These are phyloP conservation scores for Bipolaris gigantea DNA, from an alignment of 2,329 filamentous ascomycete species.

Conservation along the genomic window DNA sequence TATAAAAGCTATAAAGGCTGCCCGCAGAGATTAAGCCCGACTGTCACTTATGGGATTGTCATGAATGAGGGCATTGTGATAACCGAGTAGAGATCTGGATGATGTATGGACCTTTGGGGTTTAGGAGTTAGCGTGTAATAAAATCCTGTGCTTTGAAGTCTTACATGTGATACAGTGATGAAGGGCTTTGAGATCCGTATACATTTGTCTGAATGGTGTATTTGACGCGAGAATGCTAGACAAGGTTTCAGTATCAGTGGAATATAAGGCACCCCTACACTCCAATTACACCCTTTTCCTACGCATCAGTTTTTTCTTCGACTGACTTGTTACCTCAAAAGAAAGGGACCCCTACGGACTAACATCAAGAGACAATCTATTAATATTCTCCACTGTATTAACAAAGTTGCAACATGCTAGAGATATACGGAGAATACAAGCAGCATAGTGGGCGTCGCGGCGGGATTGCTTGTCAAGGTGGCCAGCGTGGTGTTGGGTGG, in stretches of 20 bases:
- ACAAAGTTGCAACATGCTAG: conserved; percentile 2
- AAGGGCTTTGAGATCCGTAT: too few relatives aligned
- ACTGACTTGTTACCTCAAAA: too few relatives aligned
- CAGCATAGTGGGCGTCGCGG: conserved; percentile 14
- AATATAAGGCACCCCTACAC: too few relatives aligned
- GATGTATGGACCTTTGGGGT: neutral
- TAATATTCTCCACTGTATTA: neutral
- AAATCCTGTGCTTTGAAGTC: neutral
- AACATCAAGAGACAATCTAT: neutral
- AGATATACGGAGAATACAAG: conserved; percentile 6
- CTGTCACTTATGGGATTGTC: conserved; percentile 22
- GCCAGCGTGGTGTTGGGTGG: neutral
- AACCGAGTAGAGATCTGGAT: neutral
- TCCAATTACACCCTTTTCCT: too few relatives aligned
- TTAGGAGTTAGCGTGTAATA: neutral
- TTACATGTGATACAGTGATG: neutral
- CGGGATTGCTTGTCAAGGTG: conserved; percentile 9
- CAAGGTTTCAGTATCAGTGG: too few relatives aligned
- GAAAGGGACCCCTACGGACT: neutral
- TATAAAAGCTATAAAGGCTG: conserved; percentile 21
- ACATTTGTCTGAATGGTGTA: too few relatives aligned
- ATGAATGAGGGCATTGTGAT: conserved; percentile 10
- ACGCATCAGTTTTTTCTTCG: too few relatives aligned
- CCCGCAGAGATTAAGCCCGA: conserved; percentile 18
- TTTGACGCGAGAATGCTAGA: too few relatives aligned